Evolutionary conservation across 1,284 basidiomycete species (phyloP).

Genomic region (Cryptococcus sp.): DNA sequence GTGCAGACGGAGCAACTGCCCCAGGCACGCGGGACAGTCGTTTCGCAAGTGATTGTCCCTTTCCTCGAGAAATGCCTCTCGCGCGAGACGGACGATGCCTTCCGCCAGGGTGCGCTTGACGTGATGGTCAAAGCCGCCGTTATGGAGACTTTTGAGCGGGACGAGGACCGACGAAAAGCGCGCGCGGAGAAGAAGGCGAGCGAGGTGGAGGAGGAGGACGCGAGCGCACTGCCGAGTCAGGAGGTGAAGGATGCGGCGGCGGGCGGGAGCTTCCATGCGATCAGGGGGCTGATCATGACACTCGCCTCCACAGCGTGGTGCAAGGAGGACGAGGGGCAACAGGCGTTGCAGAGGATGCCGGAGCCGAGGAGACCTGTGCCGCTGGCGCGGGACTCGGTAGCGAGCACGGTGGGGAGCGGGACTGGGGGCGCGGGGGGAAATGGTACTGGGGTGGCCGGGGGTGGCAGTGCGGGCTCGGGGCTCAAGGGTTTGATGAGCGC

Average conservation of each 20-base stretch:
- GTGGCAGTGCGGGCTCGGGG: slow-evolving; percentile 12
- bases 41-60: slow-evolving; percentile 50
- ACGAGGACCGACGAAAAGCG: slow-evolving; percentile 36
- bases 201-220: slow-evolving; percentile 39
- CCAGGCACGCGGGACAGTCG: slow-evolving; percentile 44
- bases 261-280: slow-evolving; percentile 42
- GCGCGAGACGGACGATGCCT: slow-evolving; percentile 43
- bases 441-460: neutral
- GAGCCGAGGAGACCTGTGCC: neutral
- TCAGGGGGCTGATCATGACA: slow-evolving; percentile 43
- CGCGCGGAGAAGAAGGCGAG: slow-evolving; percentile 18
- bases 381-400: neutral
- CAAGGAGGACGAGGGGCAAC: slow-evolving; percentile 19
- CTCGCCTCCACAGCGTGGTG: slow-evolving; percentile 41
- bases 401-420: neutral
- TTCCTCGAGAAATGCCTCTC: slow-evolving; percentile 49
- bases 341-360: neutral
- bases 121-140: slow-evolving; percentile 49
- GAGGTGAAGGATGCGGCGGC: slow-evolving; percentile 29
- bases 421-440: too few relatives aligned
- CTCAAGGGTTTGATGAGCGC: slow-evolving; percentile 37
- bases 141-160: slow-evolving; percentile 47
- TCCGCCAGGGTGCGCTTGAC: slow-evolving; percentile 40
- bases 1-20: slow-evolving; percentile 48
- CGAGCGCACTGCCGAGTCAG: slow-evolving; percentile 24